Conservation (phyloP, 176 grass and related monocot species). For the Musa beccarii region DNA sequence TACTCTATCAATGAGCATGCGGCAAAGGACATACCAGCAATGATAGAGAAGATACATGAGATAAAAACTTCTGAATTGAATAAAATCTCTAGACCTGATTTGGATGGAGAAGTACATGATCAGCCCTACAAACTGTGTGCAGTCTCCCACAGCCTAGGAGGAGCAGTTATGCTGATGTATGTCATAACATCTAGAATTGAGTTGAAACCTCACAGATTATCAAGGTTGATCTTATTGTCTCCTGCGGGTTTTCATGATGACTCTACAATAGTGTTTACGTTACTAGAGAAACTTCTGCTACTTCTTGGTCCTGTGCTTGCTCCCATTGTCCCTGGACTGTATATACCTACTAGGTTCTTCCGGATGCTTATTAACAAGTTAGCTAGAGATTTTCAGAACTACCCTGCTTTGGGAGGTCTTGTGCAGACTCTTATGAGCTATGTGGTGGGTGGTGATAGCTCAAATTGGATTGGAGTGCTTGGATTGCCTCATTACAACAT, state of each 20-base stretch:
- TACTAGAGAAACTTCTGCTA: slow-evolving; percentile 59
- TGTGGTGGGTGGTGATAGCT: slow-evolving; percentile 85
- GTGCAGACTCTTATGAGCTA: slow-evolving; percentile 97
- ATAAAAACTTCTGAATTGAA: slow-evolving; percentile 73
- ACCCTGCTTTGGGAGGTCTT: slow-evolving; percentile 84
- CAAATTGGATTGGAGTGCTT: slow-evolving; percentile 88
- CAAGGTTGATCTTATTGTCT: slow-evolving; percentile 73
- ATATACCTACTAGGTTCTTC: slow-evolving; percentile 94
- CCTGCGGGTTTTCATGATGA: slow-evolving; percentile 95
- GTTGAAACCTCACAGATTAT: slow-evolving; percentile 58
- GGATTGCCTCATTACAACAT: slow-evolving; percentile 94
- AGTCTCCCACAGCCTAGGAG: slow-evolving; percentile 85
- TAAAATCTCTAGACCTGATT: slow-evolving; percentile 15
- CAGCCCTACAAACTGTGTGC: slow-evolving; percentile 77
- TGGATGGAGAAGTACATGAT: slow-evolving; percentile 5
- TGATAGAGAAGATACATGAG: slow-evolving; percentile 90
- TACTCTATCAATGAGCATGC: slow-evolving; percentile 98
- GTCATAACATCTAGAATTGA: slow-evolving; percentile 62
- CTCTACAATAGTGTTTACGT: slow-evolving; percentile 57
- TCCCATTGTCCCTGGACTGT: slow-evolving; percentile 74
- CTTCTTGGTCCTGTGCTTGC: slow-evolving; percentile 74
- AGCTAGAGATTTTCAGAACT: slow-evolving; percentile 91
- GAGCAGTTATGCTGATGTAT: slow-evolving; percentile 95
- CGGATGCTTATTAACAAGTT: slow-evolving; percentile 98
- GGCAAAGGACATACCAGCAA: slow-evolving; percentile 75